These are phyloP conservation scores for Cryptosporidium tyzzeri DNA, from an alignment of 169 alveolate genomes.

Conservation along the genomic window DNA sequence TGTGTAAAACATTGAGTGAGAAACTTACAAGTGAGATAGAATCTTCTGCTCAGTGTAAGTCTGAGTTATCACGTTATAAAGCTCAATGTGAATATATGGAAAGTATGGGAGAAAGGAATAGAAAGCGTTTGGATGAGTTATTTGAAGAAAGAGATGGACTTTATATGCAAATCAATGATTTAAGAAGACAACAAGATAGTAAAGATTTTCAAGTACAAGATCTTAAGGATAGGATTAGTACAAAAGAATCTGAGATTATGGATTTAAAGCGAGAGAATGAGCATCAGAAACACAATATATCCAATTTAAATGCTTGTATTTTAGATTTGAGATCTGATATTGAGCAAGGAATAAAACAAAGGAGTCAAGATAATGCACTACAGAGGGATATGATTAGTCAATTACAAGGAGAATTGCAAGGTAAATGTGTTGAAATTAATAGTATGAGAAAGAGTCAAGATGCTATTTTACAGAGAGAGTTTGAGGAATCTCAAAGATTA, in stretches of 20 bases:
- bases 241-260: constrained; percentile 39
- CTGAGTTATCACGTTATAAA: constrained; percentile 59
- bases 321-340: constrained; percentile 36
- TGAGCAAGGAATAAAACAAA: constrained; percentile 49
- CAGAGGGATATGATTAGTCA: constrained; percentile 64
- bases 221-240: constrained; percentile 9
- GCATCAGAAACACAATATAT: constrained; percentile 16
- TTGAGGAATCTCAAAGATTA: constrained; percentile 61
- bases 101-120: constrained; percentile 27
- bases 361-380: constrained; percentile 69
- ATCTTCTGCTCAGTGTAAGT: constrained; percentile 47
- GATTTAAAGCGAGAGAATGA: constrained; percentile 57
- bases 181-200: constrained; percentile 3
- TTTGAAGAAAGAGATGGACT: constrained; percentile 59
- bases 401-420: constrained; percentile 55
- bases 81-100: constrained; percentile 76
- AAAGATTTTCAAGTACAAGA: constrained; percentile 32
- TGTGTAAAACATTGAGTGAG: constrained; percentile 67
- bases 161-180: constrained; percentile 57
- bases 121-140: constrained; percentile 56
- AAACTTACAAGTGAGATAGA: constrained; percentile 67
- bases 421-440: constrained; percentile 59
- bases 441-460: constrained; percentile 66
- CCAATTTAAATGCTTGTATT: constrained; percentile 28
- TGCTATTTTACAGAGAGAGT: constrained; percentile 65